These are phyloP conservation scores for Murraya paniculata DNA, from an alignment of 345 rosid species.

Conservation along the genomic window DNA sequence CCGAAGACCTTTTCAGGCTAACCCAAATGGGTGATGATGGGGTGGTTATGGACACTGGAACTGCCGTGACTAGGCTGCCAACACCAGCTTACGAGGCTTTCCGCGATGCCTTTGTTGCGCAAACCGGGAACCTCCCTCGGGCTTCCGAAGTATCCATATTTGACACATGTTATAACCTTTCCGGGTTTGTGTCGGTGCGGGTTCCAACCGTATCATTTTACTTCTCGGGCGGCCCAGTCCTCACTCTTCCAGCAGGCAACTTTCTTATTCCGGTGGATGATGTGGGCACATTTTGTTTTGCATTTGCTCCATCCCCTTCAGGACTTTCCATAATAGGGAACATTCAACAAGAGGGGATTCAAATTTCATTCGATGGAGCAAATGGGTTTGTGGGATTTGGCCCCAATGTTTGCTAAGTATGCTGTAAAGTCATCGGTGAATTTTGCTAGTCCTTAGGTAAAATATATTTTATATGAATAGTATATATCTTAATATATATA, in stretches of 20 bases:
- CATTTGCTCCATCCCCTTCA: conserved; percentile 72
- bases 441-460: conserved; percentile 24
- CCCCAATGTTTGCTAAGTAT: conserved; percentile 66
- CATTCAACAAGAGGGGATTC: conserved; percentile 96
- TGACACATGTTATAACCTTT: conserved; percentile 79
- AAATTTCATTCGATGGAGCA: conserved; percentile 86
- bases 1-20: conserved; percentile 52
- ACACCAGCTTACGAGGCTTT: conserved; percentile 61
- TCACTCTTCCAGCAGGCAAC: conserved; percentile 86
- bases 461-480: background rate
- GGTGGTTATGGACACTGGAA: conserved; percentile 97
- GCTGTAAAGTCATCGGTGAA: background rate
- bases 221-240: conserved; percentile 72
- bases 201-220: conserved; percentile 92
- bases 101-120: conserved; percentile 59
- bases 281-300: conserved; percentile 83
- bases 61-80: conserved; percentile 90
- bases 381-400: conserved; percentile 97
- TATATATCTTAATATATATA: too few species aligned
- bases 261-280: conserved; percentile 90
- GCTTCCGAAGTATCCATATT: conserved; percentile 78
- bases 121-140: conserved; percentile 75
- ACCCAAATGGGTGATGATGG: conserved; percentile 70
- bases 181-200: conserved; percentile 73
- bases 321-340: conserved; percentile 91